These are phyloP conservation scores for Epichloe coenophiala DNA, from an alignment of 2,329 filamentous ascomycete species.

Conservation along the genomic window DNA sequence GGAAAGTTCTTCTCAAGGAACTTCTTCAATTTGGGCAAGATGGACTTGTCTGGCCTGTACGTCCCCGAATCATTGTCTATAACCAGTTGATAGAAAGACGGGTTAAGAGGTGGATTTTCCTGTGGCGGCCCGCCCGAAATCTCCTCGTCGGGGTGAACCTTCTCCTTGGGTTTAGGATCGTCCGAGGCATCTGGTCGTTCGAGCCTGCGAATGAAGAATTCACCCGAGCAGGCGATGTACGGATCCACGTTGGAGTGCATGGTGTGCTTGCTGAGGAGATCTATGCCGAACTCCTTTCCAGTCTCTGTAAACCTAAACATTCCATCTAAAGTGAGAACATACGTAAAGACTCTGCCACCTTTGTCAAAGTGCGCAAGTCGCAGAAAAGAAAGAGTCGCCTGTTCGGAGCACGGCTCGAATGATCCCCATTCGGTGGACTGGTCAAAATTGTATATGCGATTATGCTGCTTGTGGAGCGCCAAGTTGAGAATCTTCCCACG, in stretches of 20 bases:
- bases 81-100: constrained; percentile 63
- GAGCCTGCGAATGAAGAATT: constrained; percentile 76
- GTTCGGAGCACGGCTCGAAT: constrained; percentile 52
- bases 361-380: constrained; percentile 78
- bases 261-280: constrained; percentile 85
- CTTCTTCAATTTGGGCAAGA: constrained; percentile 55
- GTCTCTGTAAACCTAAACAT: constrained; percentile 88
- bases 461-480: constrained; percentile 81
- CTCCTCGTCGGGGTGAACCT: constrained; percentile 38
- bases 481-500: constrained; percentile 70
- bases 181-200: constrained; percentile 31
- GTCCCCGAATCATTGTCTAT: constrained; percentile 96
- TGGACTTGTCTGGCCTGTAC: constrained; percentile 70
- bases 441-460: constrained; percentile 80
- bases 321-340: constrained; percentile 77
- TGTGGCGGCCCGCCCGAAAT: constrained; percentile 32
- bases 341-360: constrained; percentile 79
- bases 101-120: constrained; percentile 29
- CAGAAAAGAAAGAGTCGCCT: constrained; percentile 68
- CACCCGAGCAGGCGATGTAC: constrained; percentile 83
- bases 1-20: constrained; percentile 66
- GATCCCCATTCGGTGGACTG: constrained; percentile 57
- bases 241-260: constrained; percentile 91
- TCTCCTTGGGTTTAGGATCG: constrained; percentile 27
- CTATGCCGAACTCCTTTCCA: constrained; percentile 88